Percentiles rank a stretch among this genome's conserved stretches.
Conservation (phyloP, 306 rosid genomes). For the Styphnolobium japonicum region DNA sequence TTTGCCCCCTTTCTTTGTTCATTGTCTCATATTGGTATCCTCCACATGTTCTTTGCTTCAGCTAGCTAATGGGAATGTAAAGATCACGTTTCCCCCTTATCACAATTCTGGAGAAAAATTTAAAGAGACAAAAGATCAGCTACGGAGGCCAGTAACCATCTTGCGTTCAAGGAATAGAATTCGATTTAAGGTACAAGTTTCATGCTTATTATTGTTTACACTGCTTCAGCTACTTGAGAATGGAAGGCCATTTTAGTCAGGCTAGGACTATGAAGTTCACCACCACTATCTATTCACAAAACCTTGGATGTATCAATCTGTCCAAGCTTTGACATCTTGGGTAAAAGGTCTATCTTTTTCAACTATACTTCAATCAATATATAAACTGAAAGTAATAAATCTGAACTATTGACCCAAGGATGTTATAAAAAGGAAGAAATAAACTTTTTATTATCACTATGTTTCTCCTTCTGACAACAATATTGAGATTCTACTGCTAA, state of each 20-base stretch:
- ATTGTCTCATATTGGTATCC: not conserved
- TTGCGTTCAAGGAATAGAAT: conserved; percentile 35
- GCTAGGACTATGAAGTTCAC: not conserved
- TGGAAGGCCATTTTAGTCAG: not conserved
- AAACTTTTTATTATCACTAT: not conserved
- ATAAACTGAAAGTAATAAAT: not conserved
- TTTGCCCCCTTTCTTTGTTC: not conserved
- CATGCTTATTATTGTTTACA: not conserved
- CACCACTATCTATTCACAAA: not conserved
- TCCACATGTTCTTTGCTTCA: conserved; percentile 22
- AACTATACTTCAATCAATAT: not conserved
- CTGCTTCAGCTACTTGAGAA: not conserved
- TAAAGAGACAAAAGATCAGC: not conserved
- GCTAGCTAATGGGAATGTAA: conserved; percentile 7
- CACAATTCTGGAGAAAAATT: not conserved
- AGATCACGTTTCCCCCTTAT: not conserved
- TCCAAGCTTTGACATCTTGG: not conserved
- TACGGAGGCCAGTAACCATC: not conserved
- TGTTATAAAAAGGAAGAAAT: not conserved
- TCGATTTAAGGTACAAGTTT: conserved; percentile 28
- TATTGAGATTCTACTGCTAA: not conserved
- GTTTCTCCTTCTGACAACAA: not conserved
- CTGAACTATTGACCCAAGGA: not conserved
- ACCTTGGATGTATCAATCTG: not conserved
- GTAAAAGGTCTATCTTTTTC: not conserved